Evolutionary conservation across 768 basidiomycete genomes (phyloP), one percentile per base, ranked within the genome.

Genomic region (Trametes gibbosa): DNA sequence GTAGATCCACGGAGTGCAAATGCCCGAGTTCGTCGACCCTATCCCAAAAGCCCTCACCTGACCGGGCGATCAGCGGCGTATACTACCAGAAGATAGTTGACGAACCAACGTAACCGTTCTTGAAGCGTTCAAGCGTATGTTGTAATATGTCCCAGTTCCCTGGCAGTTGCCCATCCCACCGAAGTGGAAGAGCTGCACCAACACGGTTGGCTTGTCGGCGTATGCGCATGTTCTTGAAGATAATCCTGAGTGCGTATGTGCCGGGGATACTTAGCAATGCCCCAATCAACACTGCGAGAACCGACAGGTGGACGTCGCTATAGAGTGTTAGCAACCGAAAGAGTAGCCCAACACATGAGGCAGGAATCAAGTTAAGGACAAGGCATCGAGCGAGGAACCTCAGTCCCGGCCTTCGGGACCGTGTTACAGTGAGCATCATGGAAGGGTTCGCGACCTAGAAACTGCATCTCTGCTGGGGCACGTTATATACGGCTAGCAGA

Each of bases 31-130:
- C 48, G 9, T 66, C 46, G 16, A 67, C 56, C 24, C 65, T 66
- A 5, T 73, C 69, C 45, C 63, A 46, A 10, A 70, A 0, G n/a
- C 42, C 25, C 0, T 65, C 51, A n/a, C 69, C 75, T 76, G 27
- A 4, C 29, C 4, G 29, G 29, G 10, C 29, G 5, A 10, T 32
- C 29, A 32, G 29, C 29, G 5, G 10, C 10, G 29, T 10, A 32
- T 32, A 32, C 29, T 10, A 10, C 29, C 4, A 32, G 29, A 32
- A 32, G 10, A 10, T 5, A 4, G 10, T 10, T 32, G 29, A 32
- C 29, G 29, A 32, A 42, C 41, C 41, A n/a, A 42, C n/a, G 41
- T 42, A 42, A 8, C 41, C 41, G 7, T 42, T 42, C 21, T 21
- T 13, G 41, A 42, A 42, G 5, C 41, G n/a, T 21, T 42, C 41